These are phyloP conservation scores for Cercospora sp. DNA, from an alignment of 2,329 filamentous ascomycete genomes.

Conservation along the genomic window DNA sequence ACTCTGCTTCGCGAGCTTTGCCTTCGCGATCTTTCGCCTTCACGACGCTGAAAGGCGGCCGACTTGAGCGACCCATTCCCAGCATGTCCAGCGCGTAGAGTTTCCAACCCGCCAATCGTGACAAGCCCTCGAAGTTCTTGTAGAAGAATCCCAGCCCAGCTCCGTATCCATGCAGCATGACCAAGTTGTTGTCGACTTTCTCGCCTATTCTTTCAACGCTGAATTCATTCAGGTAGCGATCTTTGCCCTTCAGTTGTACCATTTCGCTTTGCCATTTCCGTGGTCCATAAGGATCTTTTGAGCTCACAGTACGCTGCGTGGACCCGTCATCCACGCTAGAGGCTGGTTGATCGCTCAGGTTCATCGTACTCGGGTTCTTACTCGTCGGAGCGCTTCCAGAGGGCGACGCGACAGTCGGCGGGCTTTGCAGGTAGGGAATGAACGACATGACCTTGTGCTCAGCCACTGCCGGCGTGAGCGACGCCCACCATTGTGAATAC, in stretches of 20 bases:
- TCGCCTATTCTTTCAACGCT: conserved; percentile 83
- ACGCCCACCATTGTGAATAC: conserved; percentile 91
- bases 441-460: conserved; percentile 86
- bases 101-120: conserved; percentile 76
- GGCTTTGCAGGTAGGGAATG: conserved; percentile 77
- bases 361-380: conserved; percentile 41
- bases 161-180: conserved; percentile 96
- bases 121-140: conserved; percentile 91
- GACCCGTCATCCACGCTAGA: conserved; percentile 41
- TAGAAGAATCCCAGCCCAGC: conserved; percentile 97
- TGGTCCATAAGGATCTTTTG: conserved; percentile 76
- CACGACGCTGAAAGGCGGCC: conserved; percentile 77
- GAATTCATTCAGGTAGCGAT: conserved; percentile 89
- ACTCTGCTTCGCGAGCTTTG: conserved; percentile 85
- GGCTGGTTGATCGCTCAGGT: conserved; percentile 42
- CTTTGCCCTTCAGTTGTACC: conserved; percentile 79
- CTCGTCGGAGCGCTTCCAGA: conserved; percentile 57
- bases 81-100: conserved; percentile 93
- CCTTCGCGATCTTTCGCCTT: conserved; percentile 74
- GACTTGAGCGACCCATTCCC: conserved; percentile 86
- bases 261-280: conserved; percentile 83
- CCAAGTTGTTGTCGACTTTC: conserved; percentile 76
- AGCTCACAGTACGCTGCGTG: conserved; percentile 44
- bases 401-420: conserved; percentile 63
- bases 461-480: conserved; percentile 75